Evolutionary conservation across 306 rosid genomes (phyloP).

Genomic region (Benincasa hispida): DNA sequence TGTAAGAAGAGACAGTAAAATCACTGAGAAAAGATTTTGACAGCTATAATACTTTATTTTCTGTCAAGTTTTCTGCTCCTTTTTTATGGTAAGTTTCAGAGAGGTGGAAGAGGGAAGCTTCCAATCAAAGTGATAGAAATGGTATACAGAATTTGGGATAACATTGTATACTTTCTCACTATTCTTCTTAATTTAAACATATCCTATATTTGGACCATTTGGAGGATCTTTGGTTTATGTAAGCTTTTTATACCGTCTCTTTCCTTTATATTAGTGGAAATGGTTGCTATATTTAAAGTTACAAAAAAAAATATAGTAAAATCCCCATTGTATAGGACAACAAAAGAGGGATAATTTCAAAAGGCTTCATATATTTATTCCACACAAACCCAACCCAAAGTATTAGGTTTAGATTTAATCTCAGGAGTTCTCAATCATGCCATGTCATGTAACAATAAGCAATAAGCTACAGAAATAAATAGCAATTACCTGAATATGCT

Average conservation of each 20-base stretch:
- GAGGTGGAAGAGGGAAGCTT: background rate
- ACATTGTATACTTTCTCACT: background rate
- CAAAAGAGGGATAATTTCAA: background rate
- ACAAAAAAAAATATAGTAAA: too few relatives aligned
- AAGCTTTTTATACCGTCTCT: background rate
- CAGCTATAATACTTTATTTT: background rate
- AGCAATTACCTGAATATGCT: slow-evolving; percentile 65
- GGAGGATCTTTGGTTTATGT: background rate
- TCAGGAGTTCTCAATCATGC: background rate
- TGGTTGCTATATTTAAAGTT: background rate
- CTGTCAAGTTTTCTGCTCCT: background rate
- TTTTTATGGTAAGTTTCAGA: background rate
- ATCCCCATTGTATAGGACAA: background rate
- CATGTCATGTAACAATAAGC: background rate
- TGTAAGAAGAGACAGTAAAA: slow-evolving; percentile 20
- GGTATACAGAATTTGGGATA: background rate
- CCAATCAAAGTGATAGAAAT: background rate
- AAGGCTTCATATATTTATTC: background rate
- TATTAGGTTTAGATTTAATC: background rate
- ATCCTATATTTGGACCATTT: background rate
- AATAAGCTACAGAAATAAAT: background rate
- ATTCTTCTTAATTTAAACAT: background rate
- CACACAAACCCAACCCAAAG: background rate
- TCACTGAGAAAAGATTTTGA: slow-evolving; percentile 5
- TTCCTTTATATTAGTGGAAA: background rate